Evolutionary conservation across 805 yeast species (phyloP), one percentile per base, ranked within the genome.

Genomic region (Ogataea thermomethanolica): DNA sequence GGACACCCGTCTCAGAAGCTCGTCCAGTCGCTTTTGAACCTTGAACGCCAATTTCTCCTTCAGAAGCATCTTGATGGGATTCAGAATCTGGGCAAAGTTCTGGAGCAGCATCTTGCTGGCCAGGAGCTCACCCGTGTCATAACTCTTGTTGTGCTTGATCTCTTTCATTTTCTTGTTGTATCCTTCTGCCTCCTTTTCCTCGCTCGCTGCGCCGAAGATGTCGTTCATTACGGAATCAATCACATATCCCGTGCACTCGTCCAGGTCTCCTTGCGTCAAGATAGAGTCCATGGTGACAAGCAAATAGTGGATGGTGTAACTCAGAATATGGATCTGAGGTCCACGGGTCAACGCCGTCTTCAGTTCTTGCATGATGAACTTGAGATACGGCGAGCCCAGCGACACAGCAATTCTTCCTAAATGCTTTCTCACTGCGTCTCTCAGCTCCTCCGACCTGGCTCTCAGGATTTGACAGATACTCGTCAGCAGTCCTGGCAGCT

Each of bases 181-280:
- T 13, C 89, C 96, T 46, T 89, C 97, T 5, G 93, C 90, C 49
- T 93, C 98, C 58, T 93, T 91, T 55, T 93, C 98, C 56, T 83
- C 84, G 25, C 96, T 95, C 3, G 95, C 85, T 8, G 82, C 75
- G 17, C 99, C 99, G 61, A 93, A 90, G 4, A 80, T 74, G 55
- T 91, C 96, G 55, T 89, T 95, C 96, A 91, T 91, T 15, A 90
- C 71, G 11, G 88, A 69, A 15, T 77, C 79, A 50, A 82, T 80
- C 9, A 90, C 64, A 39, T 82, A 51, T 2, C 66, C 65, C 4
- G 82, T 76, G 35, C 69, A 60, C 10, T 76, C 81, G 59, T 89
- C 93, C 30, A 91, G 65, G 44, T 86, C 95, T 7, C 95, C 95
- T 48, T 76, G 84, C 0, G 55, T 43, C 30, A 86, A 61, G 12